Percentiles rank a stretch among this genome's conserved stretches.
These are phyloP conservation scores for Clavulina sp. DNA, from an alignment of 768 basidiomycete genomes.

Conservation along the genomic window DNA sequence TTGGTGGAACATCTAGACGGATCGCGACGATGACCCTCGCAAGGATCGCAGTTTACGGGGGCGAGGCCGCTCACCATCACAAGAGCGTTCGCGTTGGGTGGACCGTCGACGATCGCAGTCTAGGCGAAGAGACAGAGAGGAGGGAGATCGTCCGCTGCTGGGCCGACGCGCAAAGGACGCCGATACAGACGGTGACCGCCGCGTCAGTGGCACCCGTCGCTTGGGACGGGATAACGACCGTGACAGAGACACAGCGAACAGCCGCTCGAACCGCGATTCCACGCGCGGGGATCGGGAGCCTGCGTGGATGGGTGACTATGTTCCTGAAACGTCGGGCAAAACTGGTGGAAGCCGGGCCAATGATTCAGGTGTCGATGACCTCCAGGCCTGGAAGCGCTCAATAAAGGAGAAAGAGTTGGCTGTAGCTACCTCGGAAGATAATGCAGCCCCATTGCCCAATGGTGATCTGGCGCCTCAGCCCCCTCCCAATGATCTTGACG, in stretches of 20 bases:
- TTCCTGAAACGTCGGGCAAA: constrained; percentile 35
- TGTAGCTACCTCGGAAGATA: constrained; percentile 5
- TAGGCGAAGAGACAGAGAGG: too few relatives aligned
- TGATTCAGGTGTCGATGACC: constrained; percentile 60
- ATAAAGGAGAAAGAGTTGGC: constrained; percentile 51
- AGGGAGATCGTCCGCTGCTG: too few relatives aligned
- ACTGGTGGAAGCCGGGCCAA: constrained; percentile 40
- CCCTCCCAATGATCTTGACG: constrained; percentile 37
- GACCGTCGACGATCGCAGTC: not conserved
- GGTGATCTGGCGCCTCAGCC: not conserved
- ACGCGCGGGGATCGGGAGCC: constrained; percentile 48
- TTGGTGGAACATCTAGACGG: too few relatives aligned
- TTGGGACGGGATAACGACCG: constrained; percentile 17
- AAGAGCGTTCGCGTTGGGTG: not conserved
- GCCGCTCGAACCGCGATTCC: constrained; percentile 18
- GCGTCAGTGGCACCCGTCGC: constrained; percentile 13
- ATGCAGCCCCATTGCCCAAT: constrained; percentile 5
- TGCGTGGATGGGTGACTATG: constrained; percentile 83
- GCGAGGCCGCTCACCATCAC: not conserved
- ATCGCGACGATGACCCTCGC: too few relatives aligned
- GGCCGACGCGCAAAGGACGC: not conserved
- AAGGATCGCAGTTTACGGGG: too few relatives aligned
- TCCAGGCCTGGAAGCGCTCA: constrained; percentile 76
- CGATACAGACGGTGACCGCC: not conserved
- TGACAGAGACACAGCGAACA: constrained; percentile 24